These are phyloP conservation scores for Malassezia equina DNA, from an alignment of 1,284 basidiomycete genomes.

Conservation along the genomic window DNA sequence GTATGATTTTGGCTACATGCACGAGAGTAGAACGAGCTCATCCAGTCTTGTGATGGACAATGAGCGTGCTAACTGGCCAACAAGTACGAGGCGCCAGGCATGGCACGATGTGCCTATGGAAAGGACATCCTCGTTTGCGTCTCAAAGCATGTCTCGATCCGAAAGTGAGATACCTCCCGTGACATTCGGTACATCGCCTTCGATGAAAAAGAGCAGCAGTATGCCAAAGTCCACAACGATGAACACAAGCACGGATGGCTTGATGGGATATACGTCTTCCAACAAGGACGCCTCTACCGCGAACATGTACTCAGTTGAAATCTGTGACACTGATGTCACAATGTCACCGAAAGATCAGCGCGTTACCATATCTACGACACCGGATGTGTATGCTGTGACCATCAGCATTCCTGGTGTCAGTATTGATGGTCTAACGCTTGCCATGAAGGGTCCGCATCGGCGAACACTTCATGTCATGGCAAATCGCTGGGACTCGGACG, in stretches of 20 bases:
- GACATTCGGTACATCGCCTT: background rate
- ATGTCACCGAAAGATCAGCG: background rate
- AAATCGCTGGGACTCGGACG: conserved; percentile 36
- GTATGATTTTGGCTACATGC: background rate
- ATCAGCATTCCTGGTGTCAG: conserved; percentile 35
- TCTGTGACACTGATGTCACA: background rate
- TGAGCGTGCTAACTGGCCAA: background rate
- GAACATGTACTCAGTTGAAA: background rate
- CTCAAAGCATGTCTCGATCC: background rate
- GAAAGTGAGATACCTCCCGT: background rate
- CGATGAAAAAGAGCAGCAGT: background rate
- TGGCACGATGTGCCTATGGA: background rate
- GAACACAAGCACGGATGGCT: background rate
- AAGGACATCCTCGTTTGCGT: background rate
- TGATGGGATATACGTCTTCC: background rate
- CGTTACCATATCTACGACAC: background rate
- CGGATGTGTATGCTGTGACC: conserved; percentile 20
- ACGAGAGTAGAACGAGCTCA: background rate
- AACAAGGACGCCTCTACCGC: background rate
- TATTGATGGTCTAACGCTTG: conserved; percentile 37
- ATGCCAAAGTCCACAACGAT: background rate
- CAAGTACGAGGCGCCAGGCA: background rate
- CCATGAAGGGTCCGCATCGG: conserved; percentile 35
- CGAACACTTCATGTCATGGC: conserved; percentile 40
- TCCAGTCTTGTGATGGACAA: background rate